A percentile compares a stretch with the other conserved stretches of the same genome.
Conservation (phyloP, 2,329 filamentous ascomycete genomes). For the Penicillium sp. region DNA sequence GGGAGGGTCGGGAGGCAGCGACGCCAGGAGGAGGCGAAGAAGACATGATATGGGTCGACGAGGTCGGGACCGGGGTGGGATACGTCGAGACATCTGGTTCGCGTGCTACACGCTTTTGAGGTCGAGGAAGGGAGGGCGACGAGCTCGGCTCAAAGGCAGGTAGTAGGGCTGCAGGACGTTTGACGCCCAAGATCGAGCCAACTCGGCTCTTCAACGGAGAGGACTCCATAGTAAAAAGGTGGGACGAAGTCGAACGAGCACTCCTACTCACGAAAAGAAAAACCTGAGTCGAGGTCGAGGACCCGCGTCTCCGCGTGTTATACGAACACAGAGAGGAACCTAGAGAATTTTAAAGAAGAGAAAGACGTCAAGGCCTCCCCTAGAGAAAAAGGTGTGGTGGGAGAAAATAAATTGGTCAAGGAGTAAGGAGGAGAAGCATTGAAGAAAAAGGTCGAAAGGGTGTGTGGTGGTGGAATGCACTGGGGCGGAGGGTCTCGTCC, state of each 20-base stretch:
- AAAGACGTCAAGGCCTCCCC: constrained; percentile 11
- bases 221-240: constrained; percentile 39
- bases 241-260: constrained; percentile 15
- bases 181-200: constrained; percentile 43
- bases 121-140: constrained; percentile 50
- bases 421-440: constrained; percentile 26
- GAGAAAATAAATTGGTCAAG: constrained; percentile 26
- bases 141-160: constrained; percentile 53
- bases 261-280: constrained; percentile 15
- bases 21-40: constrained; percentile 71
- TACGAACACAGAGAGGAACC: constrained; percentile 14
- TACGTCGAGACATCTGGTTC: constrained; percentile 61
- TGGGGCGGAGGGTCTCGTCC: constrained; percentile 37
- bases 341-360: constrained; percentile 17
- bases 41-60: constrained; percentile 85
- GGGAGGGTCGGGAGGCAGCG: constrained; percentile 50
- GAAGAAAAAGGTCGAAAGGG: constrained; percentile 24
- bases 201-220: constrained; percentile 39
- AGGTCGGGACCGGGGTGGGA: constrained; percentile 90
- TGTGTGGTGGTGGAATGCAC: constrained; percentile 38
- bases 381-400: constrained; percentile 19
- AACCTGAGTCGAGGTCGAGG: constrained; percentile 27
- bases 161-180: constrained; percentile 49
- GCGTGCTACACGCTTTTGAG: constrained; percentile 48
- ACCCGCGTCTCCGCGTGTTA: constrained; percentile 27